Base-by-base conservation (phyloP, 116 monocot genomes). In the Posidonia oceanica region DNA sequence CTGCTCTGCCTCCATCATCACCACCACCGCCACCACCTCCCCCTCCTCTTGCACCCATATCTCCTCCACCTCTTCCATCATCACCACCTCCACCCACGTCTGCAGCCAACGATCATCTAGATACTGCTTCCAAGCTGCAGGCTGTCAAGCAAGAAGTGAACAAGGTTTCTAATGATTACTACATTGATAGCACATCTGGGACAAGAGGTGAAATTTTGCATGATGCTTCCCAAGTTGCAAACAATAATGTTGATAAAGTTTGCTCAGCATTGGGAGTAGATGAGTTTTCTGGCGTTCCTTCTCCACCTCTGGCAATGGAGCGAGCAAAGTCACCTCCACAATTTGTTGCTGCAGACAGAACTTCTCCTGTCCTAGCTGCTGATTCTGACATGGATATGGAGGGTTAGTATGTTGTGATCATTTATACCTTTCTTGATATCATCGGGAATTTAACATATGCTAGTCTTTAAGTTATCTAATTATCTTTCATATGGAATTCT, bases 331-430 rank as follows among this genome's bases (percentile, higher is more conserved):
- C 18, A 66, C 48, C 41, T 68, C 68, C 68, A 6, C 68, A 8
- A 36, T 21, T 52, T 68, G 52, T 48, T 68, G 15, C 54, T 53
- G 7, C 22, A 23, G 48, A 29, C 21, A 20, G 51, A 64, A 7
- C 39, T 41, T 36, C n/a, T 64, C 10, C 60, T 39, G 20, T 29
- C 38, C 39, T n/a, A 40, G 39, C 15, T 64, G 37, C 39, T 5
- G 23, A 17, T 52, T 68, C 68, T 51, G 68, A 68, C 68, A 68
- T 68, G 68, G 68, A 68, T 52, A 68, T 68, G 68, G 68, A 54
- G 21, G 68, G 68, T 68, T 48, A 53, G 68, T 68, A 20, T 22
- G 3, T 53, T 53, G 11, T 54, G 22, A n/a, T 36, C 29, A 29
- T 29, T 29, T 29, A 23, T 36, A 29, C 3, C 15, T 68, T 53